Base-by-base conservation (phyloP, 2,329 filamentous ascomycete genomes). In the Colletotrichum lentis region DNA sequence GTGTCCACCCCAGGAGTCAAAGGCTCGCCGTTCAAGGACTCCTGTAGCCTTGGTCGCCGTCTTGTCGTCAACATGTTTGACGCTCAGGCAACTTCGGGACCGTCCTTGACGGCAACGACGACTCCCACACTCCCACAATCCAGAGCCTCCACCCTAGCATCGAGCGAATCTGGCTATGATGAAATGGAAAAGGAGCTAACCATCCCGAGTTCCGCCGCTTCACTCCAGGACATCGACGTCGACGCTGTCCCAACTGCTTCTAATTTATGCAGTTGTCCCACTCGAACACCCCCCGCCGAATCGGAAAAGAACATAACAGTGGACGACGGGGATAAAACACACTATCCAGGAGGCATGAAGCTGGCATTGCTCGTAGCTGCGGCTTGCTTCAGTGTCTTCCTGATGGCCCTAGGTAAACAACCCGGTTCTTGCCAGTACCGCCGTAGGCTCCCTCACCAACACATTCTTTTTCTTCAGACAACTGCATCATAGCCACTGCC, bases 401-500 rank as follows among this genome's bases (percentile, higher is more conserved):
- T 81, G 47, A 80, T 81, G 76, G 79, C 80, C 1, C 74, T 81
- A 4, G 79, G 79, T 76, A 70, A 59, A 74, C 58, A 12, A 5
- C 6, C 20, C 14, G 0, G 5, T 6, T n/a, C 14, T 0, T 12
- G 5, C 5, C 5, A 20, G 16, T 12, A 5, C 12, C 11, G 4
- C 18, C 2, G 10, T 53, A n/a, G 2, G 10, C 27, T 27, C 58
- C 10, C 39, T 58, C 10, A 59, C 27, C n/a, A 27, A 20, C 16
- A 24, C 3, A n/a, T n/a, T n/a, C n/a, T n/a, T n/a, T n/a, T n/a
- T 1, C 4, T n/a, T 2, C 53, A 78, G 77, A 79, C 65, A 78
- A 78, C 62, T 77, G 77, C 20, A 81, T 82, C 65, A 80, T 82
- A 56, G 79, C 80, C 10, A 82, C 80, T 1, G 80, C 81, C 3